Evolutionary conservation across 768 basidiomycete species (phyloP).

Genomic region (Hericium alpestre): DNA sequence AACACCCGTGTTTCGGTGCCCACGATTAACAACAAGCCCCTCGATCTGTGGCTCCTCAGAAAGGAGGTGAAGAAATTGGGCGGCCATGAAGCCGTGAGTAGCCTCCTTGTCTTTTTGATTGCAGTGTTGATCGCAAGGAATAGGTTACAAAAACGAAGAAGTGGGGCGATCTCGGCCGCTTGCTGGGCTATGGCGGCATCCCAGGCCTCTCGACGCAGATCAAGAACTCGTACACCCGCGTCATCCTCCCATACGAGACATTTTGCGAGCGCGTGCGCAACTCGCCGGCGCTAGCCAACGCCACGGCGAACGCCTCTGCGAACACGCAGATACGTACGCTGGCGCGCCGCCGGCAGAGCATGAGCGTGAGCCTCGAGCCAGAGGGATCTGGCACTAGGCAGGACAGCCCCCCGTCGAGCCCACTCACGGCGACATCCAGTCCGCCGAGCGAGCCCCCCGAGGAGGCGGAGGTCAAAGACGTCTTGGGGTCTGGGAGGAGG

Average conservation of each 20-base stretch:
- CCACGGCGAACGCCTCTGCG: slow-evolving; percentile 27
- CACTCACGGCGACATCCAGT: slow-evolving; percentile 68
- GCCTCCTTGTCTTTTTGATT: background rate
- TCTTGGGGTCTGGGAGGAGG: slow-evolving; percentile 32
- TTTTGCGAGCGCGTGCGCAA: slow-evolving; percentile 71
- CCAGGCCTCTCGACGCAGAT: slow-evolving; percentile 80
- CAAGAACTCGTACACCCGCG: slow-evolving; percentile 79
- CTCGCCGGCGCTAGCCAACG: slow-evolving; percentile 37
- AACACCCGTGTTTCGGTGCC: slow-evolving; percentile 87
- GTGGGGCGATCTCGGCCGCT: slow-evolving; percentile 80
- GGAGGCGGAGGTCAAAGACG: slow-evolving; percentile 54
- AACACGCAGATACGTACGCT: slow-evolving; percentile 34
- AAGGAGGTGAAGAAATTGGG: slow-evolving; percentile 87
- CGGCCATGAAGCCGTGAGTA: slow-evolving; percentile 73
- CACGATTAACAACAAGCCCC: slow-evolving; percentile 81
- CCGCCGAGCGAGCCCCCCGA: slow-evolving; percentile 74
- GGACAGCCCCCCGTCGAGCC: slow-evolving; percentile 59
- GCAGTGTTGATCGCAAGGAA: slow-evolving; percentile 1
- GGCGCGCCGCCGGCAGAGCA: background rate
- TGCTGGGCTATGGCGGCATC: slow-evolving; percentile 73
- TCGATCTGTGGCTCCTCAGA: slow-evolving; percentile 88
- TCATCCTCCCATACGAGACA: slow-evolving; percentile 93
- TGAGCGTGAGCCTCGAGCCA: slow-evolving; percentile 7
- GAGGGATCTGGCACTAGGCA: slow-evolving; percentile 5
- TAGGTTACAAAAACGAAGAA: slow-evolving; percentile 78